Conservation (phyloP, 2,329 filamentous ascomycete genomes). For the Calonectria multiphialidica region DNA sequence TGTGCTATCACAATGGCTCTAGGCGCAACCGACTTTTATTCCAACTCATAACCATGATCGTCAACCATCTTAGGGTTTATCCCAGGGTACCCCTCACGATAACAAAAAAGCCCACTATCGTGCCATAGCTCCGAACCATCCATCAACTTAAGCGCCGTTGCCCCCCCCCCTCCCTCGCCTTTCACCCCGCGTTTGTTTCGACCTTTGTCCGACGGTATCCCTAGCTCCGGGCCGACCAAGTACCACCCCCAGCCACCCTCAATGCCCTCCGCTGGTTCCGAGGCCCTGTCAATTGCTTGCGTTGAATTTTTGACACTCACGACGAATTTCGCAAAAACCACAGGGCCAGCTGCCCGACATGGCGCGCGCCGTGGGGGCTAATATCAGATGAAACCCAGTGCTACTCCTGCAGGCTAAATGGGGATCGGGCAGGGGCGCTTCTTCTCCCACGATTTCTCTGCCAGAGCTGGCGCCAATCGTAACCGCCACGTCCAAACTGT, state of each 20-base stretch:
- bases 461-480: constrained; percentile 5
- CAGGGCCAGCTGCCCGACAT: not conserved
- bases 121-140: not conserved
- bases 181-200: constrained; percentile 4
- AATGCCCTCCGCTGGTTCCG: not conserved
- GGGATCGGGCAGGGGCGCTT: not conserved
- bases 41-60: not conserved
- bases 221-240: not conserved
- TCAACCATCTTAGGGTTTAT: not conserved
- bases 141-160: not conserved
- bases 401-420: not conserved
- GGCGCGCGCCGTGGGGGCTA: not conserved
- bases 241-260: not conserved
- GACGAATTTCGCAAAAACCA: not conserved
- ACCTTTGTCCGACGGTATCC: not conserved
- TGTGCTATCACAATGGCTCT: not conserved
- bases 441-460: not conserved
- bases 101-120: not conserved
- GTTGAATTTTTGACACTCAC: not conserved
- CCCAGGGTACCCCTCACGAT: not conserved
- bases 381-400: constrained; percentile 6
- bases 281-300: constrained; percentile 1
- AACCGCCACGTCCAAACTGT: constrained; percentile 5
- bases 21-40: not conserved
- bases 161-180: not conserved